Conservation (phyloP, 129 eudicot genomes). For the Logfia minima region DNA sequence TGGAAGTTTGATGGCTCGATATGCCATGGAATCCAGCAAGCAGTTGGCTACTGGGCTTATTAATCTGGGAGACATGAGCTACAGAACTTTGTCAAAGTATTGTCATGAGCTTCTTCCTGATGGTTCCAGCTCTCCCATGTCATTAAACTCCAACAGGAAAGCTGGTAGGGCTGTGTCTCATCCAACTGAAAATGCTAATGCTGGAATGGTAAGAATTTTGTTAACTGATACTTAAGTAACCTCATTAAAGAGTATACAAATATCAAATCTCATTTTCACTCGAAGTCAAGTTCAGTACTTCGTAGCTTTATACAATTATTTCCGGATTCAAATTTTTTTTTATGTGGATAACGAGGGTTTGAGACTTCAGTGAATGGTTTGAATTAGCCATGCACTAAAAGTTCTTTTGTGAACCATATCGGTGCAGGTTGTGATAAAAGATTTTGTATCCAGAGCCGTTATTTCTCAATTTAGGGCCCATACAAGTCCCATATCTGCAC, state of each 20-base stretch:
- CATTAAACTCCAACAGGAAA: conserved; percentile 55
- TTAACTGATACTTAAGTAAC: background rate
- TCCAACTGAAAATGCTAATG: conserved; percentile 68
- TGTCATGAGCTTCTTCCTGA: conserved; percentile 81
- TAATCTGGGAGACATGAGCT: conserved; percentile 84
- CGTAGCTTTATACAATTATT: background rate
- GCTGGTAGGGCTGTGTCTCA: conserved; percentile 52
- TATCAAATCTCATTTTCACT: background rate
- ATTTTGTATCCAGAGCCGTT: conserved; percentile 62
- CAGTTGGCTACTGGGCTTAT: conserved; percentile 82
- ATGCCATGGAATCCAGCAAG: conserved; percentile 94
- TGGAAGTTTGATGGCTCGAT: conserved; percentile 79
- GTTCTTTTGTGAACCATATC: conserved; percentile 2
- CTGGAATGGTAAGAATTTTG: conserved; percentile 60
- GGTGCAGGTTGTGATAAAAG: conserved; percentile 81
- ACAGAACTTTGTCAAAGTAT: conserved; percentile 79
- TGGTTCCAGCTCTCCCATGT: conserved; percentile 61
- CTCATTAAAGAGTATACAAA: background rate
- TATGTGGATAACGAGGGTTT: no score
- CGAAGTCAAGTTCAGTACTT: background rate
- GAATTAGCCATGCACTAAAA: conserved; percentile 3
- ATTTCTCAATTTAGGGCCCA: conserved; percentile 95
- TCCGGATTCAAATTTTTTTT: background rate
- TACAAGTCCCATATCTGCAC: conserved; percentile 82
- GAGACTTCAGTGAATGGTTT: background rate